A percentile compares a stretch with the other conserved stretches of the same genome.
These are phyloP conservation scores for Ogataea methanolica DNA, from an alignment of 805 yeast genomes.

Conservation along the genomic window DNA sequence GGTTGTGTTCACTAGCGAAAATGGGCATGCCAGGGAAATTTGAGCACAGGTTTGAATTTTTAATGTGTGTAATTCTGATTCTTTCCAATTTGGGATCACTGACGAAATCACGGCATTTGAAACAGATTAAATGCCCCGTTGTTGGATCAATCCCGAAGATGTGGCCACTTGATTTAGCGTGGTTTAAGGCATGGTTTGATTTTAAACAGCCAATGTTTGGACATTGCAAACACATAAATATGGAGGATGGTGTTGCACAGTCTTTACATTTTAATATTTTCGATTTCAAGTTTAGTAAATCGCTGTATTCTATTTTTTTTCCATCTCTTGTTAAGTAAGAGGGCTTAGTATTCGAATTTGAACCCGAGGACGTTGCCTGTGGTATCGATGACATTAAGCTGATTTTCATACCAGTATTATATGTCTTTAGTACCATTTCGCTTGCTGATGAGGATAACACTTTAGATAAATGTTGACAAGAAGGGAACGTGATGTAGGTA, in stretches of 20 bases:
- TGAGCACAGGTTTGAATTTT: slow-evolving; percentile 13
- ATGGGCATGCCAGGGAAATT: slow-evolving; percentile 30
- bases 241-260: slow-evolving; percentile 38
- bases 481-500: slow-evolving; percentile 32
- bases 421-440: slow-evolving; percentile 45
- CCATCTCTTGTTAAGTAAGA: slow-evolving; percentile 34
- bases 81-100: slow-evolving; percentile 55
- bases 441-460: slow-evolving; percentile 46
- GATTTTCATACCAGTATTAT: slow-evolving; percentile 47
- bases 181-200: slow-evolving; percentile 40
- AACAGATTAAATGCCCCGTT: slow-evolving; percentile 70
- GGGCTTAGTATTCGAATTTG: slow-evolving; percentile 2
- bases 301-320: slow-evolving; percentile 31
- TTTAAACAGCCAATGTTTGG: slow-evolving; percentile 70
- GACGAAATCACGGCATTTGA: slow-evolving; percentile 70
- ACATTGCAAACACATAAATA: slow-evolving; percentile 71
- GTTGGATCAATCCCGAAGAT: slow-evolving; percentile 60
- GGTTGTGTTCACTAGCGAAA: slow-evolving; percentile 24
- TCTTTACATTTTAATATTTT: slow-evolving; percentile 47
- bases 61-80: slow-evolving; percentile 35
- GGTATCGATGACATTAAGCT: slow-evolving; percentile 28
- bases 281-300: slow-evolving; percentile 38
- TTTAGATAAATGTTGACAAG: slow-evolving; percentile 46
- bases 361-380: slow-evolving; percentile 2
- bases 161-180: slow-evolving; percentile 46